Evolutionary conservation across 305 asterid species (phyloP).

Genomic region (Rubia peregrina): DNA sequence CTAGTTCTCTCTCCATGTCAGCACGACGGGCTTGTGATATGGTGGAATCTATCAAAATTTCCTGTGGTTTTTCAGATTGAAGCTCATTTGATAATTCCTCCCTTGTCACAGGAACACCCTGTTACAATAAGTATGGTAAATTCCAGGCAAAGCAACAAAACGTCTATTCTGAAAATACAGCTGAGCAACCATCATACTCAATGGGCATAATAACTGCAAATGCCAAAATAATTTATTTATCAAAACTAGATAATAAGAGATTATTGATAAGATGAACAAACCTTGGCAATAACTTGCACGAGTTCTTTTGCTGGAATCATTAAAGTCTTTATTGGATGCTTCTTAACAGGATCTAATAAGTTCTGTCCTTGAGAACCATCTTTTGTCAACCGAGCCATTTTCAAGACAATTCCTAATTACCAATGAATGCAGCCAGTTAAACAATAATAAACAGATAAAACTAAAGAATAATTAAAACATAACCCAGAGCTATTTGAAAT

Average conservation of each 20-base stretch:
- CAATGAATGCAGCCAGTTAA: conserved; percentile 10
- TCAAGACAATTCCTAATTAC: conserved; percentile 68
- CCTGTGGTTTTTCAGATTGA: conserved; percentile 60
- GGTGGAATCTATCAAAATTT: conserved; percentile 78
- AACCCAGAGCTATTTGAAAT: conserved; percentile 11
- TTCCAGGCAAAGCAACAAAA: conserved; percentile 3
- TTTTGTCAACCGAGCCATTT: conserved; percentile 69
- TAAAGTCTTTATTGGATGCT: conserved; percentile 53
- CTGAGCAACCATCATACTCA: conserved; percentile 2
- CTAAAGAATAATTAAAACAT: conserved; percentile 13
- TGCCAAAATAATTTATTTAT: not conserved
- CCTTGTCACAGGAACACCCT: conserved; percentile 71
- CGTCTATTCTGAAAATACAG: not conserved
- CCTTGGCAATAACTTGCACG: conserved; percentile 92
- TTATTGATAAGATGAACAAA: conserved; percentile 16
- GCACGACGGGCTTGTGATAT: conserved; percentile 70
- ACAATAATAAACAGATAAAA: not conserved
- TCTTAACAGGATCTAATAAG: conserved; percentile 41
- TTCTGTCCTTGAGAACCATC: conserved; percentile 60
- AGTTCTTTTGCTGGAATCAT: conserved; percentile 73
- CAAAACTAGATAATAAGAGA: not conserved
- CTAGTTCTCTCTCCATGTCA: conserved; percentile 72
- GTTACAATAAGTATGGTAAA: conserved; percentile 24
- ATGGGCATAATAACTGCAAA: not conserved
- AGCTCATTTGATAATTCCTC: conserved; percentile 54